Percentiles rank a stretch among this genome's conserved stretches.
phyloP scores from a whole-genome alignment of 2,329 filamentous ascomycete genomes.

The Colletotrichum sojae region DNA sequence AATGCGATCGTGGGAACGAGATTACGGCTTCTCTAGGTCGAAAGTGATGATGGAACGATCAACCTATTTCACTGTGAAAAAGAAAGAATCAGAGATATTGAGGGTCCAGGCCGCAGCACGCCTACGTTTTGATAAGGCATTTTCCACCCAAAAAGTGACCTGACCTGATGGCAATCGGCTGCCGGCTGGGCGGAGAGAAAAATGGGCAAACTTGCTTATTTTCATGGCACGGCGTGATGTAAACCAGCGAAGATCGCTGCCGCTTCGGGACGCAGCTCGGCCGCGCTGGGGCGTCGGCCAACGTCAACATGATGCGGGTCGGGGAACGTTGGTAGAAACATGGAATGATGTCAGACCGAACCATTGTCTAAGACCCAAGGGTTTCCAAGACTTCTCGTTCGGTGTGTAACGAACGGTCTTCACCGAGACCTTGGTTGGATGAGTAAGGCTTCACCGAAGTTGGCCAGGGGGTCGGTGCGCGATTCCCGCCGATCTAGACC shows the following conservation, averaged over 20 bases:
- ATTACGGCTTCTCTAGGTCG: background rate
- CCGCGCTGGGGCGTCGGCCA: slow-evolving; percentile 25
- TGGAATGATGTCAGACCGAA: slow-evolving; percentile 34
- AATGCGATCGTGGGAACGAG: slow-evolving; percentile 7
- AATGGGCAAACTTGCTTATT: slow-evolving; percentile 29
- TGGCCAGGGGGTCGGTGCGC: slow-evolving; percentile 2
- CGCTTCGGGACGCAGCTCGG: slow-evolving; percentile 6
- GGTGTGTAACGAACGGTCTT: background rate
- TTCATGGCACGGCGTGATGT: slow-evolving; percentile 23
- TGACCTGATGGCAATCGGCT: slow-evolving; percentile 11
- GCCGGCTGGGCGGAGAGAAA: slow-evolving; percentile 24
- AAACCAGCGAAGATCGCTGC: slow-evolving; percentile 31
- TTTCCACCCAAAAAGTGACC: background rate
- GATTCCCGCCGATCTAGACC: background rate
- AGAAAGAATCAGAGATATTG: background rate
- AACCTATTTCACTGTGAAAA: slow-evolving; percentile 5
- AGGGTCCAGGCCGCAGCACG: background rate
- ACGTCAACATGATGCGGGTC: slow-evolving; percentile 39
- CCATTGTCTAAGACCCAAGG: background rate
- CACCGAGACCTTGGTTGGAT: background rate
- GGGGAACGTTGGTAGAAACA: slow-evolving; percentile 25
- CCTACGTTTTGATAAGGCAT: slow-evolving; percentile 21
- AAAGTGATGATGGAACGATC: slow-evolving; percentile 9
- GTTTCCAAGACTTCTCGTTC: background rate
- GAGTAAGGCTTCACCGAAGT: background rate